phyloP scores from a whole-genome alignment of 495 filamentous ascomycete genomes.

The Hyaloscypha finlandica region DNA sequence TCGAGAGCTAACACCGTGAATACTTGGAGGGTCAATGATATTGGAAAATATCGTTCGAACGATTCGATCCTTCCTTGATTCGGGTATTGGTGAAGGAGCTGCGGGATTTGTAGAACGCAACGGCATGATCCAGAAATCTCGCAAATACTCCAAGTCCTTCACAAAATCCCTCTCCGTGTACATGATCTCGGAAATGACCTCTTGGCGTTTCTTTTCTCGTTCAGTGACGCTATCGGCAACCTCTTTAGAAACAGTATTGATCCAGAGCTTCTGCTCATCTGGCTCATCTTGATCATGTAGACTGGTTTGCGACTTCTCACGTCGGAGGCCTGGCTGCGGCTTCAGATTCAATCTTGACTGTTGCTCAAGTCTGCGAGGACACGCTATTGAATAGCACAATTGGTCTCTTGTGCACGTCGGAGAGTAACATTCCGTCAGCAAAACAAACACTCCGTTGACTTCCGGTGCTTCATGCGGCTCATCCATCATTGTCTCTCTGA shows the following conservation, averaged over 20 bases:
- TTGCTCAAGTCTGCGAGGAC: constrained; percentile 91
- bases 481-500: constrained; percentile 89
- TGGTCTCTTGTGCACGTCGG: constrained; percentile 94
- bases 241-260: constrained; percentile 96
- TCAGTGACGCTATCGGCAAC: constrained; percentile 86
- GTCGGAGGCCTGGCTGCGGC: constrained; percentile 81
- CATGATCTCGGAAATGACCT: constrained; percentile 97
- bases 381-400: constrained; percentile 98
- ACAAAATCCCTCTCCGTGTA: constrained; percentile 99
- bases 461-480: constrained; percentile 70
- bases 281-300: constrained; percentile 84
- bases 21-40: constrained; percentile 75
- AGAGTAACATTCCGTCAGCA: constrained; percentile 96
- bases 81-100: constrained; percentile 81
- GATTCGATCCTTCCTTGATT: constrained; percentile 83
- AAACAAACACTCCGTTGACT: constrained; percentile 95
- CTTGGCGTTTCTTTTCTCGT: constrained; percentile 94
- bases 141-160: constrained; percentile 96
- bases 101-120: constrained; percentile 67
- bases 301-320: constrained; percentile 77
- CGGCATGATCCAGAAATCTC: constrained; percentile 98
- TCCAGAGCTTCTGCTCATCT: constrained; percentile 98
- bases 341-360: constrained; percentile 91
- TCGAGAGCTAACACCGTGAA: constrained; percentile 83
- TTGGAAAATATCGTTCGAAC: constrained; percentile 96